Conservation (phyloP, 2,329 filamentous ascomycete genomes). For the Botrytis fabae region DNA sequence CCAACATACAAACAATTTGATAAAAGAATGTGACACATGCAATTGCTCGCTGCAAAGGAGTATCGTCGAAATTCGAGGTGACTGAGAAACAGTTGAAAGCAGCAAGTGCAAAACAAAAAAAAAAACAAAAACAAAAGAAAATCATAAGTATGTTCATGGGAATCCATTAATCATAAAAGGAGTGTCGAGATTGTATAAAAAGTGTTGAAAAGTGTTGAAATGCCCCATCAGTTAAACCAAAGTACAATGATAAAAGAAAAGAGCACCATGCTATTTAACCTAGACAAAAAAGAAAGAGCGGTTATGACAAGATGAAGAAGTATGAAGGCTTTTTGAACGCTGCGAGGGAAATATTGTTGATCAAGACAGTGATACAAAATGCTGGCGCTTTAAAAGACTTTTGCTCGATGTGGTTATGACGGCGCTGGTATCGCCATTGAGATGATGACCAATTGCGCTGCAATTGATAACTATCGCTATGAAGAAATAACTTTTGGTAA, state of each 20-base stretch:
- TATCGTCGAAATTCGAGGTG: slow-evolving; percentile 14
- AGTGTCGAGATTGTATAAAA: slow-evolving; percentile 8
- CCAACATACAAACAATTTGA: slow-evolving; percentile 4
- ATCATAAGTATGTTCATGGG: slow-evolving; percentile 20
- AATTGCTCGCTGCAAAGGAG: slow-evolving; percentile 16
- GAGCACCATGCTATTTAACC: slow-evolving; percentile 7
- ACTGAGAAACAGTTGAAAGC: slow-evolving; percentile 9
- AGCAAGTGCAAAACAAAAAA: neutral
- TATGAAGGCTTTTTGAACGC: slow-evolving; percentile 6
- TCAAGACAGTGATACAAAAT: slow-evolving; percentile 8
- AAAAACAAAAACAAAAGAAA: slow-evolving; percentile 4
- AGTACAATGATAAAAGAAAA: slow-evolving; percentile 11
- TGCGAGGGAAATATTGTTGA: neutral
- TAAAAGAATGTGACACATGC: neutral
- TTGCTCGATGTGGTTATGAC: neutral
- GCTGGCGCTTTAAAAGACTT: slow-evolving; percentile 11
- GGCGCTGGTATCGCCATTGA: neutral
- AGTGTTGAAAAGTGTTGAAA: neutral
- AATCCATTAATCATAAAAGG: slow-evolving; percentile 18
- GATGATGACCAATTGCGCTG: neutral
- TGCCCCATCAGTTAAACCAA: slow-evolving; percentile 14
- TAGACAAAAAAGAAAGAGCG: slow-evolving; percentile 1
- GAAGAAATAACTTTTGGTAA: slow-evolving; percentile 1
- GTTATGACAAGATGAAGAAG: slow-evolving; percentile 9
- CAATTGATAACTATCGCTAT: neutral